Percentiles rank a stretch among this genome's conserved stretches.
phyloP scores from a whole-genome alignment of 2,329 filamentous ascomycete species.

The Didymella keratinophila region DNA sequence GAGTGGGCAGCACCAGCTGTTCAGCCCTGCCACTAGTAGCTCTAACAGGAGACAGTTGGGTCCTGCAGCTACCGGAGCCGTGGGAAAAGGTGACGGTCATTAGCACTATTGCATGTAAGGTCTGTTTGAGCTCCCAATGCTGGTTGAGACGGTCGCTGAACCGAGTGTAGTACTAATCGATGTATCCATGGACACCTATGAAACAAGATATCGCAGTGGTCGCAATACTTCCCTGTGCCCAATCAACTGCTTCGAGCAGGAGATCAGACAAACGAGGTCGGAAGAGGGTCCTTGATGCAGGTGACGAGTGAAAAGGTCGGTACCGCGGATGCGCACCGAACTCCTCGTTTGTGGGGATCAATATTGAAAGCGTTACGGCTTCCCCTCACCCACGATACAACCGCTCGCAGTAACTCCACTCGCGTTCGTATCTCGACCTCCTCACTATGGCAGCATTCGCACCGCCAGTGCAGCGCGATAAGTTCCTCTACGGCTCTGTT shows the following conservation, averaged over 20 bases:
- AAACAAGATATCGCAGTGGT: neutral
- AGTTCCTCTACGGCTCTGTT: slow-evolving; percentile 42
- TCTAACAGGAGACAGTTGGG: no score
- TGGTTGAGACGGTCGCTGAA: no score
- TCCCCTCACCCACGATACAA: slow-evolving; percentile 1
- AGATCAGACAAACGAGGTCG: neutral
- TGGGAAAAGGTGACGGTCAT: no score
- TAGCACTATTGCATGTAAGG: no score
- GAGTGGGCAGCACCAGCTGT: no score
- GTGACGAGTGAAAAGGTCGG: neutral
- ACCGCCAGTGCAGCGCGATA: slow-evolving; percentile 35
- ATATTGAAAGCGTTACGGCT: neutral
- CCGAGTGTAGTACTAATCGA: neutral
- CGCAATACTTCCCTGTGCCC: neutral
- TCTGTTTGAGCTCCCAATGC: no score
- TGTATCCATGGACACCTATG: neutral
- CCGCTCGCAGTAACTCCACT: neutral
- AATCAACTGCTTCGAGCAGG: neutral
- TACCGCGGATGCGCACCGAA: neutral
- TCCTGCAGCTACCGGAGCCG: no score
- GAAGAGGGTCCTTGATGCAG: neutral
- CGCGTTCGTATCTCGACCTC: neutral
- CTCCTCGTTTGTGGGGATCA: neutral
- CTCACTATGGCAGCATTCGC: slow-evolving; percentile 39
- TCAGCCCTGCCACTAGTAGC: no score